Evolutionary conservation across 176 grass and related monocot species (phyloP), one percentile per base, ranked within the genome.

Genomic region (Cenchrus americanus): DNA sequence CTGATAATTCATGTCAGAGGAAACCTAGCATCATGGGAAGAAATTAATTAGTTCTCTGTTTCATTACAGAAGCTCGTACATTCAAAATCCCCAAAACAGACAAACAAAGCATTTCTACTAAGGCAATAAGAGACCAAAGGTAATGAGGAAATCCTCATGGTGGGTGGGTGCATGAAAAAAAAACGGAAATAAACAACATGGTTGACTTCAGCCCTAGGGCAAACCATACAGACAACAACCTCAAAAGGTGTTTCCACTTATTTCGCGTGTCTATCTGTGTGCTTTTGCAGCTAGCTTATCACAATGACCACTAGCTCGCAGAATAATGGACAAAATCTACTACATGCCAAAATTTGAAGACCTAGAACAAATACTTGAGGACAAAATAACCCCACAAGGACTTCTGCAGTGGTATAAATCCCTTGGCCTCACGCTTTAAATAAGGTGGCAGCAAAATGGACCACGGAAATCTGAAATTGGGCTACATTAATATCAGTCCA

Each of bases 1-100:
- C 48, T 94, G 93, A 55, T 79, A 19, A 82, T 88, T 92, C 86
- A 95, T 86, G 83, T 92, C 93, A 30, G 83, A 80, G 78, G 78
- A 61, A 87, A 87, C 76, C 93, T 95, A 77, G 69, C 50, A 62
- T 21, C 34, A 66, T 40, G 7, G 75, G 26, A 82, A 79, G 76
- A 71, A 10, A 51, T 21, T 10, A 75, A 69, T 82, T 32, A 90
- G 42, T 27, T 87, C 67, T 82, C 17, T 79, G 63, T 69, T 75
- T 6, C 22, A 19, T 79, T 51, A 62, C 7, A 44, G 48, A 86
- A 77, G 40, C 37, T 65, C 23, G 18, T 47, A 57, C 30, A 73
- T 59, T 78, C 19, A 49, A 42, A 44, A 78, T 60, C 62, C 37
- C 27, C 3, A 78, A 71, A 83, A 82, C 66, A 86, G 59, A 32